Percentiles rank a stretch among this genome's conserved stretches.
phyloP scores from a whole-genome alignment of 2,329 filamentous ascomycete species.

The Colletotrichum sp. region DNA sequence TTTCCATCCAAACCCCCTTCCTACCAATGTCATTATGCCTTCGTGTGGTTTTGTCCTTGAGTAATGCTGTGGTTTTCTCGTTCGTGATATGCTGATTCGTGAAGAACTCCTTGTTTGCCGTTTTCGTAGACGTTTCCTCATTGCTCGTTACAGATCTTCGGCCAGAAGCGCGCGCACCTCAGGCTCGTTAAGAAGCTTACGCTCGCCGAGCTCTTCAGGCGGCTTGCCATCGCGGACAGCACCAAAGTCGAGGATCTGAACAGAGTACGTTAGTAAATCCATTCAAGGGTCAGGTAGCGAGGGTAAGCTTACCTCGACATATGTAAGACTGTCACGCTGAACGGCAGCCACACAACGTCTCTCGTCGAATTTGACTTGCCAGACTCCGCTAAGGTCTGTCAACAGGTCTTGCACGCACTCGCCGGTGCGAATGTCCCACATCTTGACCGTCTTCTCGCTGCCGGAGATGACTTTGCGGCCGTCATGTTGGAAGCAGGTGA shows the following conservation, averaged over 20 bases:
- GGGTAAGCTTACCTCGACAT: constrained; percentile 79
- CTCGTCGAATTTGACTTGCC: constrained; percentile 98
- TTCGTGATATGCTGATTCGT: constrained; percentile 11
- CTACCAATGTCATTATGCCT: constrained; percentile 8
- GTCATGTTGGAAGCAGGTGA: constrained; percentile 98
- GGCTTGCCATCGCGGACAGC: constrained; percentile 88
- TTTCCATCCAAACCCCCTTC: background rate
- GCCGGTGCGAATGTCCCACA: constrained; percentile 96
- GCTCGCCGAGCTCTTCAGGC: constrained; percentile 76
- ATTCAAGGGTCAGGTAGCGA: background rate
- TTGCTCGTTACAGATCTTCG: constrained; percentile 38
- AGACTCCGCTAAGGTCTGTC: constrained; percentile 93
- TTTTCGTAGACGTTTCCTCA: background rate
- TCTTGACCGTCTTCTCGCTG: constrained; percentile 93
- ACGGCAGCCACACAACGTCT: constrained; percentile 95
- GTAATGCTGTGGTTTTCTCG: constrained; percentile 10
- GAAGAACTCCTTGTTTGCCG: constrained; percentile 5
- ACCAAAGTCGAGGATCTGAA: constrained; percentile 94
- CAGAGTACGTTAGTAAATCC: background rate
- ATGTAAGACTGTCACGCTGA: constrained; percentile 89
- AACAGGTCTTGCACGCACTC: constrained; percentile 92
- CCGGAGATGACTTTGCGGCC: constrained; percentile 96
- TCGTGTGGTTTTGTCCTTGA: constrained; percentile 1
- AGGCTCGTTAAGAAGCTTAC: constrained; percentile 70
- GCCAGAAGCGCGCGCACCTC: constrained; percentile 58